phyloP scores from a whole-genome alignment of 495 filamentous ascomycete species.

The Penicillium goetzii region DNA sequence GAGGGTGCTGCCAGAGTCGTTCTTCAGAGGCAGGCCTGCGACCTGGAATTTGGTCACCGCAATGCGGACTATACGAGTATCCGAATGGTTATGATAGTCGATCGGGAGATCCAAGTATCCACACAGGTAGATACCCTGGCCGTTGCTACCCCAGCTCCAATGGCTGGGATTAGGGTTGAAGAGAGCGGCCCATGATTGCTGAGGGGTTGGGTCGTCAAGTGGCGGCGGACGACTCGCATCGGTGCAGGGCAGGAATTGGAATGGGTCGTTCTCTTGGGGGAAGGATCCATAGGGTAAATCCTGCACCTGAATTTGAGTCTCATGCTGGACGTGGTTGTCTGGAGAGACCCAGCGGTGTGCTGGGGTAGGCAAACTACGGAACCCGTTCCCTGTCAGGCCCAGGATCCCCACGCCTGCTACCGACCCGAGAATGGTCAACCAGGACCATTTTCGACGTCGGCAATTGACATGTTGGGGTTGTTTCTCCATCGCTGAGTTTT shows the following conservation, averaged over 20 bases:
- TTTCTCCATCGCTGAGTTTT: constrained; percentile 1
- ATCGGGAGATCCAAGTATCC: constrained; percentile 26
- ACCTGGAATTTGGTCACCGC: constrained; percentile 27
- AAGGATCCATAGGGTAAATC: constrained; percentile 17
- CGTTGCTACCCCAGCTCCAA: constrained; percentile 21
- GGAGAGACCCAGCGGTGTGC: constrained; percentile 6
- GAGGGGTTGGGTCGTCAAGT: constrained; percentile 16
- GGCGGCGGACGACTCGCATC: constrained; percentile 18
- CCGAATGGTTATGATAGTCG: constrained; percentile 23
- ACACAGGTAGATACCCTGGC: constrained; percentile 24
- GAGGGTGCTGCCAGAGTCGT: not conserved
- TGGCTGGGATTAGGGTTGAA: constrained; percentile 20
- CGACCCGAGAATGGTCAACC: constrained; percentile 6
- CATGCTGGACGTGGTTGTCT: not conserved
- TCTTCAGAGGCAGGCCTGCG: constrained; percentile 14
- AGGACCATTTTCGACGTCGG: not conserved
- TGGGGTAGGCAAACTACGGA: constrained; percentile 8
- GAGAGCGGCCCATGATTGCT: constrained; percentile 23
- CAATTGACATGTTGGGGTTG: not conserved
- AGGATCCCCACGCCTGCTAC: not conserved
- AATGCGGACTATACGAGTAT: constrained; percentile 24
- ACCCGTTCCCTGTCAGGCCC: constrained; percentile 5
- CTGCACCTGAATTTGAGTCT: not conserved
- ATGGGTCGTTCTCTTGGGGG: constrained; percentile 19
- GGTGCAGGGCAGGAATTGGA: constrained; percentile 27